These are phyloP conservation scores for Sporisorium scitamineum DNA, from an alignment of 1,284 basidiomycete genomes.

Conservation along the genomic window DNA sequence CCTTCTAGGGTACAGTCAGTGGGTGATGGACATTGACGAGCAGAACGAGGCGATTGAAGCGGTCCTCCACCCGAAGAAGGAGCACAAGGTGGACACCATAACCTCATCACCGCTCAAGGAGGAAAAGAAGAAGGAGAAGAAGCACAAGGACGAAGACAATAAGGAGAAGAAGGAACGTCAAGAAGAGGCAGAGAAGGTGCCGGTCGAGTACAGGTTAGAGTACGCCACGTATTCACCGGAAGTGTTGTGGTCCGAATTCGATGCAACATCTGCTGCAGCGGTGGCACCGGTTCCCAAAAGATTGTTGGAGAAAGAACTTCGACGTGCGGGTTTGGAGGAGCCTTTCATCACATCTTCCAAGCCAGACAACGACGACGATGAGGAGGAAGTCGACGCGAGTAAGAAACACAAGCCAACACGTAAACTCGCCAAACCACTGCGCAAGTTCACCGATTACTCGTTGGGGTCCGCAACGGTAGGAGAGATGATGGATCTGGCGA, in stretches of 20 bases:
- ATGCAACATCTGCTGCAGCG: background rate
- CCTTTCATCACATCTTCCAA: slow-evolving; percentile 16
- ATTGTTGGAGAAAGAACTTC: slow-evolving; percentile 76
- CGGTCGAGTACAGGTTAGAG: slow-evolving; percentile 58
- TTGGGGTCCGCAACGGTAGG: slow-evolving; percentile 80
- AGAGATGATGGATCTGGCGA: slow-evolving; percentile 80
- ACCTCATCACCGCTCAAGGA: slow-evolving; percentile 7
- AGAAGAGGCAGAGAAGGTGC: slow-evolving; percentile 27
- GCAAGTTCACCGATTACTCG: slow-evolving; percentile 79
- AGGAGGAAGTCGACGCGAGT: background rate
- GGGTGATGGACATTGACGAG: slow-evolving; percentile 77
- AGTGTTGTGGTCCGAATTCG: slow-evolving; percentile 61
- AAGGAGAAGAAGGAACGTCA: slow-evolving; percentile 7
- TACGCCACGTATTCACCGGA: slow-evolving; percentile 62
- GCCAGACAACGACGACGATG: background rate
- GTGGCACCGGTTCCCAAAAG: slow-evolving; percentile 72
- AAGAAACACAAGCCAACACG: slow-evolving; percentile 1
- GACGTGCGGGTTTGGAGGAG: slow-evolving; percentile 69
- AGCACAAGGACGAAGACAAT: slow-evolving; percentile 16
- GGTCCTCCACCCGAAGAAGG: slow-evolving; percentile 23
- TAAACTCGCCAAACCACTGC: slow-evolving; percentile 60
- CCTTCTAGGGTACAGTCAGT: slow-evolving; percentile 85
- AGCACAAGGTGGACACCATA: slow-evolving; percentile 2
- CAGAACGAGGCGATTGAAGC: slow-evolving; percentile 72
- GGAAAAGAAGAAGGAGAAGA: slow-evolving; percentile 17